These are phyloP conservation scores for Corymbia maculata DNA, from an alignment of 345 rosid species.

Conservation along the genomic window DNA sequence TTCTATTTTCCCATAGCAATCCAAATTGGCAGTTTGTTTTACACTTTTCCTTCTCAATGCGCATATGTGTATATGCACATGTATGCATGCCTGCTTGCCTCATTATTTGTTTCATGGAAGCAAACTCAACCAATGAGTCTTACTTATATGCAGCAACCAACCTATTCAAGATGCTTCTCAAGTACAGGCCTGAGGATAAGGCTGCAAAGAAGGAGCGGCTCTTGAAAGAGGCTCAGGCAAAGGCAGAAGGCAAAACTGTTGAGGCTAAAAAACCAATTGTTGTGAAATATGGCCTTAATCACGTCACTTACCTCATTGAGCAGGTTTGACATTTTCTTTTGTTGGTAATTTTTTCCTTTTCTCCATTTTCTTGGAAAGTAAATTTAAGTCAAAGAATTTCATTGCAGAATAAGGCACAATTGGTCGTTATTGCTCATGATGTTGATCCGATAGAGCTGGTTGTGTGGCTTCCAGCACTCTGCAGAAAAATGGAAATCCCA, in stretches of 20 bases:
- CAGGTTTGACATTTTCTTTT: constrained; percentile 19
- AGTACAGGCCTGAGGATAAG: constrained; percentile 62
- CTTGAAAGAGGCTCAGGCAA: constrained; percentile 48
- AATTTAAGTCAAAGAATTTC: background rate
- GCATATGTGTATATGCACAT: background rate
- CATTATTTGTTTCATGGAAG: background rate
- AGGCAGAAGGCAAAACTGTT: constrained; percentile 46
- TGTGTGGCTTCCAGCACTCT: constrained; percentile 52
- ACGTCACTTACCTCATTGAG: constrained; percentile 63
- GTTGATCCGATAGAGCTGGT: constrained; percentile 56
- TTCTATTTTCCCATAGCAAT: background rate
- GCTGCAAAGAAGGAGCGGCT: constrained; percentile 58
- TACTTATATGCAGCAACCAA: constrained; percentile 26
- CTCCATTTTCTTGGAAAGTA: background rate
- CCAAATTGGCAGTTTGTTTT: background rate
- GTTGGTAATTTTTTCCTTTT: too few species aligned
- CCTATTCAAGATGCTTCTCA: constrained; percentile 57
- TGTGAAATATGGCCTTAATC: constrained; percentile 66
- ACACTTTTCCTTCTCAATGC: background rate
- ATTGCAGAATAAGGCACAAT: constrained; percentile 56
- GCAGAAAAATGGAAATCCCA: constrained; percentile 55
- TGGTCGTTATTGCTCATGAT: constrained; percentile 50
- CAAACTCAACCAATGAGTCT: background rate
- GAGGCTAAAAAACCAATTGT: constrained; percentile 63
- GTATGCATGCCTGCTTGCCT: background rate